Conservation (phyloP, 257 asterid genomes). For the Solanum ossicruentum region DNA sequence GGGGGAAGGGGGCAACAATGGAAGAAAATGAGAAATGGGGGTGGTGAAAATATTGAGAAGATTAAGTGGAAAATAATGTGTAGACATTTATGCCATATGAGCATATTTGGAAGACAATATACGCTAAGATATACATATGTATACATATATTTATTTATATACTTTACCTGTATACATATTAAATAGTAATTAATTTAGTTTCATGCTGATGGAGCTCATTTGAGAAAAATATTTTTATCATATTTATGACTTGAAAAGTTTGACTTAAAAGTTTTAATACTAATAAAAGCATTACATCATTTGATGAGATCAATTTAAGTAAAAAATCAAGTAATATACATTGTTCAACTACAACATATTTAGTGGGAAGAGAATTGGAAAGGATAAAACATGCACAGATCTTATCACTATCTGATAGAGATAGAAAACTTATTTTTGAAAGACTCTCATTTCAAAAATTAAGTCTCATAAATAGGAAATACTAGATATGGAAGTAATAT, state of each 20-base stretch:
- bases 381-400: too few relatives aligned
- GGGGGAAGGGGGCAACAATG: neutral
- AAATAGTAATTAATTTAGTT: too few relatives aligned
- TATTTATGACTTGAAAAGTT: too few relatives aligned
- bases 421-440: too few relatives aligned
- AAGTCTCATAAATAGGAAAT: too few relatives aligned
- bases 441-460: too few relatives aligned
- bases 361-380: too few relatives aligned
- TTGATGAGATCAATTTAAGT: neutral
- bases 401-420: too few relatives aligned
- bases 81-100: neutral
- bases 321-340: neutral
- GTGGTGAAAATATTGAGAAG: neutral
- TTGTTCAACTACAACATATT: too few relatives aligned
- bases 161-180: too few relatives aligned
- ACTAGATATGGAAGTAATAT: neutral
- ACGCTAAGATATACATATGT: neutral
- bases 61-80: neutral
- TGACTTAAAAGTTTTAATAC: neutral
- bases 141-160: neutral
- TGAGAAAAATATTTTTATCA: too few relatives aligned
- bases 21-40: conserved; percentile 1
- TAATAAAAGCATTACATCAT: neutral
- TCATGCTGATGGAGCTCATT: too few relatives aligned
- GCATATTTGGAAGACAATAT: neutral